These are phyloP conservation scores for Ustilago loliicola DNA, from an alignment of 1,284 basidiomycete species.

Conservation along the genomic window DNA sequence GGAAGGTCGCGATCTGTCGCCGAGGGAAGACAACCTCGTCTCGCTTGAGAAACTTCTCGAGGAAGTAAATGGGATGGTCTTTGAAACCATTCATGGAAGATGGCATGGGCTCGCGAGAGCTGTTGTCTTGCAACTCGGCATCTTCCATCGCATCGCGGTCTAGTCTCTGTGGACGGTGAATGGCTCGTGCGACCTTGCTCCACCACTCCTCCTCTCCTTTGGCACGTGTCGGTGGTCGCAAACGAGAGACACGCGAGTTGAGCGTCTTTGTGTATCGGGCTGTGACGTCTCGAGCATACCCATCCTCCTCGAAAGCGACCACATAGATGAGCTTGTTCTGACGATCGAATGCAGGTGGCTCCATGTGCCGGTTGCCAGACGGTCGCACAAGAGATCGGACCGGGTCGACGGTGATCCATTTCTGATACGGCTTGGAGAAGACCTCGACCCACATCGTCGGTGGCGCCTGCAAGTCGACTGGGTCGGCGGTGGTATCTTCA, in stretches of 20 bases:
- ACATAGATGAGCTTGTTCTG: conserved; percentile 94
- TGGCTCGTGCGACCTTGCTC: conserved; percentile 70
- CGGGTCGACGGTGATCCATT: conserved; percentile 94
- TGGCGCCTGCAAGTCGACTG: conserved; percentile 72
- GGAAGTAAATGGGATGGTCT: conserved; percentile 91
- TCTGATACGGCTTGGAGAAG: conserved; percentile 89
- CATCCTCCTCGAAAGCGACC: conserved; percentile 88
- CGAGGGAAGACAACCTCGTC: conserved; percentile 88
- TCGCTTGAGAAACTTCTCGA: conserved; percentile 88
- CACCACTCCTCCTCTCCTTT: conserved; percentile 84
- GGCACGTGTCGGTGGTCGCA: conserved; percentile 79
- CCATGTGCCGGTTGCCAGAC: conserved; percentile 75
- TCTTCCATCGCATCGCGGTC: conserved; percentile 94
- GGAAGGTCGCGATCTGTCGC: conserved; percentile 86
- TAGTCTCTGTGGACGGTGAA: conserved; percentile 71
- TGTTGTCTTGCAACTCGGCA: conserved; percentile 84
- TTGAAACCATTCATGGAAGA: conserved; percentile 92
- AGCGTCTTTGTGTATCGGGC: conserved; percentile 81
- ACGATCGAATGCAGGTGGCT: conserved; percentile 77
- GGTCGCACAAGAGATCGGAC: conserved; percentile 74
- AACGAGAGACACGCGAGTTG: conserved; percentile 83
- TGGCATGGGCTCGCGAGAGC: conserved; percentile 93
- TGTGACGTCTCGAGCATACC: conserved; percentile 75
- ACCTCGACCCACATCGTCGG: conserved; percentile 98
- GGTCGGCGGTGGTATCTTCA: conserved; percentile 65